Conservation (phyloP, 768 basidiomycete species). For the Rhizopogon roseolus region DNA sequence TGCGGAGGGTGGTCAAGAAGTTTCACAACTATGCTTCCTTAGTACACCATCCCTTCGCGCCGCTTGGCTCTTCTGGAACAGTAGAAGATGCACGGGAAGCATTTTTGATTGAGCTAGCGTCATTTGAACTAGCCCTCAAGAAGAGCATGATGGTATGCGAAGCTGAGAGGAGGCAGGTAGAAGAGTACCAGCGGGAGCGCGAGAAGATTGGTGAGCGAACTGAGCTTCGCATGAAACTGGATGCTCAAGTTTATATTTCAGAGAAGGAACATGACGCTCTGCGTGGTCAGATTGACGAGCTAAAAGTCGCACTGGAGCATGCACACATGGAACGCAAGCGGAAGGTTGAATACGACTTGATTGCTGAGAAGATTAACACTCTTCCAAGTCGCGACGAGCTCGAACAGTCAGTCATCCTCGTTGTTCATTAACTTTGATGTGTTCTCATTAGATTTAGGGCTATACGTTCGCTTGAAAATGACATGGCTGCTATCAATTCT, state of each 20-base stretch:
- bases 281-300: slow-evolving; percentile 67
- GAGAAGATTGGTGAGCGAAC: slow-evolving; percentile 61
- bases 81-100: slow-evolving; percentile 75
- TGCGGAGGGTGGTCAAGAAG: slow-evolving; percentile 76
- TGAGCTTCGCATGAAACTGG: background rate
- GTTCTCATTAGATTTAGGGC: slow-evolving; percentile 36
- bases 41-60: slow-evolving; percentile 43
- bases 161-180: slow-evolving; percentile 80
- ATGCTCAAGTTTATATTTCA: slow-evolving; percentile 18
- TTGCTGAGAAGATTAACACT: slow-evolving; percentile 79
- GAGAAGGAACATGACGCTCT: slow-evolving; percentile 69
- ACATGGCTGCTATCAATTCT: slow-evolving; percentile 67
- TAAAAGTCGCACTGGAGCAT: slow-evolving; percentile 72
- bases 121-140: slow-evolving; percentile 69
- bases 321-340: slow-evolving; percentile 70
- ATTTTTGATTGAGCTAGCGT: slow-evolving; percentile 71
- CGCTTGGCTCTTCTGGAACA: slow-evolving; percentile 19
- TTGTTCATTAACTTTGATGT: background rate
- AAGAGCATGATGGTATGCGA: slow-evolving; percentile 83
- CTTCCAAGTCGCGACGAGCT: slow-evolving; percentile 74
- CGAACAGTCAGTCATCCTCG: slow-evolving; percentile 54
- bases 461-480: slow-evolving; percentile 67
- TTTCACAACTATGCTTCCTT: slow-evolving; percentile 70
- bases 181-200: slow-evolving; percentile 74
- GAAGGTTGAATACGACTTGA: slow-evolving; percentile 84